Evolutionary conservation across 495 filamentous ascomycete genomes (phyloP), one percentile per base, ranked within the genome.

Genomic region (Pyrenopolyporus hunteri): DNA sequence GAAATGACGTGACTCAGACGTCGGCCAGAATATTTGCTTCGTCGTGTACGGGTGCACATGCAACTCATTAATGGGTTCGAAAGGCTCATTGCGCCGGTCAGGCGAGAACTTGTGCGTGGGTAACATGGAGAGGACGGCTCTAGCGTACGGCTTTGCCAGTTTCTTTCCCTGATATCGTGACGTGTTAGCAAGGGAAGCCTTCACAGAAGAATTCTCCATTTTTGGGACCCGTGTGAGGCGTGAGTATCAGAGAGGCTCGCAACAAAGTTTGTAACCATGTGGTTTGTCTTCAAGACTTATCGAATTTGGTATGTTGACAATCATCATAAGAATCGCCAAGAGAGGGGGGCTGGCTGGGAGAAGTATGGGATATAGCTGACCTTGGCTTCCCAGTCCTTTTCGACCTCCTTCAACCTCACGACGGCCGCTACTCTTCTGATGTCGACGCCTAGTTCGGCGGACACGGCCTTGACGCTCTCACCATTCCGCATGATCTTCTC

Each of bases 281-380:
- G 78, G 77, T 65, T n/a, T 85, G 91, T 97, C 93, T 97, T 97
- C 81, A 93, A 97, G 93, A 97, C 93, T 96, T 96, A 98, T 97
- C 93, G 92, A 87, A 85, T 83, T 84, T 82, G 73, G 72, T 76
- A 63, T 69, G 56, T 69, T 69, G 55, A 64, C 60, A 50, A 74
- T 80, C 81, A 85, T 81, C 78, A 82, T 78, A 43, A 39, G 49
- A 71, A 54, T 23, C 55, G 57, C 58, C 48, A 25, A 20, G 13
- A n/a, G 23, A 25, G 46, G 11, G 28, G 46, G 11, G 56, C 68
- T 61, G 66, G 52, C 35, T 49, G 35, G 4, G 9, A 53, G 47
- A 49, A 52, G 26, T 32, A 44, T 16, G 25, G 45, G 70, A 58
- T 57, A 8, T 68, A 57, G 70, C 73, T 74, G 46, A 97, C 94